phyloP scores from a whole-genome alignment of 768 basidiomycete genomes.

The Lentinula sp. region DNA sequence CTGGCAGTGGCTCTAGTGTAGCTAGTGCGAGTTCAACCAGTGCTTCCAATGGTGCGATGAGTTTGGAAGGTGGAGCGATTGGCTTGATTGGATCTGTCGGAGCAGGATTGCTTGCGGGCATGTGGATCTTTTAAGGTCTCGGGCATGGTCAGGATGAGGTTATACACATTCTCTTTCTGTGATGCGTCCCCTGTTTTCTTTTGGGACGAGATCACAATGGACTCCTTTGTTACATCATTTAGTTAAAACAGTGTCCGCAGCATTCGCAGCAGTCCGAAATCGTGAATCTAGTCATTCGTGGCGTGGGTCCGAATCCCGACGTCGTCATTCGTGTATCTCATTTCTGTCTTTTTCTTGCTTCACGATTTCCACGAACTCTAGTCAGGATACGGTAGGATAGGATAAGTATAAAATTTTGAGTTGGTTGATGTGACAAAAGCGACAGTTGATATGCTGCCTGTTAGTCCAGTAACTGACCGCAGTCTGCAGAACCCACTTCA shows the following conservation, averaged over 20 bases:
- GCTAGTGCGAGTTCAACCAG: background rate
- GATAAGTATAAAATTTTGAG: no score
- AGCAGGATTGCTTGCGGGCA: background rate
- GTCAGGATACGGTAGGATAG: no score
- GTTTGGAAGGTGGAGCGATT: background rate
- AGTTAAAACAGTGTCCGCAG: no score
- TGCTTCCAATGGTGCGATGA: background rate
- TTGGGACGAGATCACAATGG: background rate
- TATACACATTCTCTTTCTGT: background rate
- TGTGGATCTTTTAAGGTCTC: background rate
- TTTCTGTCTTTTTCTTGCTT: no score
- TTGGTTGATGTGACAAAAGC: no score
- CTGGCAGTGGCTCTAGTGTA: background rate
- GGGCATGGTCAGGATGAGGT: background rate
- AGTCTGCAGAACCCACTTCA: no score
- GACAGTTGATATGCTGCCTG: no score
- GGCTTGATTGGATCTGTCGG: background rate
- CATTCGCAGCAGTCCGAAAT: no score
- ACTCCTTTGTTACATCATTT: no score
- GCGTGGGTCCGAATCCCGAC: conserved; percentile 20
- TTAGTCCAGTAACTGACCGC: no score
- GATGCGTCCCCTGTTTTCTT: background rate
- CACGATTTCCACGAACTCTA: no score
- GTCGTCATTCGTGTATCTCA: conserved; percentile 6
- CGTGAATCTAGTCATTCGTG: conserved; percentile 11